Evolutionary conservation across 2,329 filamentous ascomycete species (phyloP).

Genomic region (Paecilomyces sp.): DNA sequence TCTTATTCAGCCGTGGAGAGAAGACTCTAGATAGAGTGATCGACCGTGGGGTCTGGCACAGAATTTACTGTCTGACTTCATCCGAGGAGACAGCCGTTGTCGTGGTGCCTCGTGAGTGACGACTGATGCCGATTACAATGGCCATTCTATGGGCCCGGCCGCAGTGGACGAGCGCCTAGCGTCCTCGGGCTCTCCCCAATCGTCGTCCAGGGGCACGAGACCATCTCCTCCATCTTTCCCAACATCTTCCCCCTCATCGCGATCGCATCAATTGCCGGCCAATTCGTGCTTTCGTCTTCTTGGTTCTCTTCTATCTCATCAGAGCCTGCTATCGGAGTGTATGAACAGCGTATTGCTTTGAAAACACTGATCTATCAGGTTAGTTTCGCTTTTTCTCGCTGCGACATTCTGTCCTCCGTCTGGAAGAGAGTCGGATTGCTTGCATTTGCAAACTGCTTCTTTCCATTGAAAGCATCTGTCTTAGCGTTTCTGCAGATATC

Average conservation of each 20-base stretch:
- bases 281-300: slow-evolving; percentile 5
- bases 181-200: slow-evolving; percentile 13
- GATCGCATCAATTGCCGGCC: slow-evolving; percentile 9
- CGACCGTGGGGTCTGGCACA: not conserved
- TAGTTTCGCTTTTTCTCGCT: not conserved
- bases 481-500: not conserved
- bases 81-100: too few relatives aligned
- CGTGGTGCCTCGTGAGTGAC: not conserved
- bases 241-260: slow-evolving; percentile 3
- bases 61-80: not conserved
- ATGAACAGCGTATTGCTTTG: not conserved
- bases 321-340: not conserved
- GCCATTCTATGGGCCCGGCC: not conserved
- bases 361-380: not conserved
- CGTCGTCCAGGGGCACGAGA: slow-evolving; percentile 26
- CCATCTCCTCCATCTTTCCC: slow-evolving; percentile 14
- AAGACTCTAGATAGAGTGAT: not conserved
- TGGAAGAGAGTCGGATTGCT: not conserved
- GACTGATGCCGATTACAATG: not conserved
- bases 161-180: not conserved
- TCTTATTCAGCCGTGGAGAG: not conserved
- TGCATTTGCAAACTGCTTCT: not conserved
- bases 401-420: not conserved
- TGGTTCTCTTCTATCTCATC: not conserved
- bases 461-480: not conserved